Evolutionary conservation across 2,329 filamentous ascomycete species (phyloP), one percentile per base, ranked within the genome.

Genomic region (Hypoxylon sp.): DNA sequence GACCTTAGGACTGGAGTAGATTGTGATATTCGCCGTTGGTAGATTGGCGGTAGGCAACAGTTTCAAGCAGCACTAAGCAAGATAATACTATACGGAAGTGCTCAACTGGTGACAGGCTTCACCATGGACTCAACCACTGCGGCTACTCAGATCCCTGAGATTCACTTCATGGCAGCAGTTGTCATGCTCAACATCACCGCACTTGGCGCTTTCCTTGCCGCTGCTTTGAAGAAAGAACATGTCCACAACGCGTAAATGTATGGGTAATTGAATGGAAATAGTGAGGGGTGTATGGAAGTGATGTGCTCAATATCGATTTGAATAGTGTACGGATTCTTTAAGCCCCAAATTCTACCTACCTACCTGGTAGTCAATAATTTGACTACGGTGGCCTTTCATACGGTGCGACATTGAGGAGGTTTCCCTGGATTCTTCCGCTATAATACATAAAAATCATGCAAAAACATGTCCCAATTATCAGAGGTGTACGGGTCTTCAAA

Each of bases 161-260:
- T 46, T 46, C 43, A 46, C 26, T 46, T 46, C 43, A 46, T 46
- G 43, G 43, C 43, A 46, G 43, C 43, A 4, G 43, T 46, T n/a
- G 43, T 46, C 11, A 46, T 46, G 43, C 7, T 46, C 2, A 46
- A 46, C 11, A 22, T 26, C 6, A 26, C 43, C 10, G 22, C 22
- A 11, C 43, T 46, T 46, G 11, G 8, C n/a, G 10, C n/a, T 24
- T 46, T 46, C n/a, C 43, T 46, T n/a, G 19, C 22, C 20, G 22
- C n/a, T 26, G 20, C 43, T 13, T 46, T 20, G 43, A 22, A 5
- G 43, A 24, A 26, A 46, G 43, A 26, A 17, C 10, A 15, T 15
- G 20, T 10, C 11, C 11, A n/a, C 26, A 46, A 20, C 2, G 19
- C 20, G 10, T 24, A 44, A 22, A 24, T 44, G 4, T 44, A 24